A percentile compares a stretch with the other conserved stretches of the same genome.
Conservation (phyloP, 306 rosid genomes). For the Prunus salicina region DNA sequence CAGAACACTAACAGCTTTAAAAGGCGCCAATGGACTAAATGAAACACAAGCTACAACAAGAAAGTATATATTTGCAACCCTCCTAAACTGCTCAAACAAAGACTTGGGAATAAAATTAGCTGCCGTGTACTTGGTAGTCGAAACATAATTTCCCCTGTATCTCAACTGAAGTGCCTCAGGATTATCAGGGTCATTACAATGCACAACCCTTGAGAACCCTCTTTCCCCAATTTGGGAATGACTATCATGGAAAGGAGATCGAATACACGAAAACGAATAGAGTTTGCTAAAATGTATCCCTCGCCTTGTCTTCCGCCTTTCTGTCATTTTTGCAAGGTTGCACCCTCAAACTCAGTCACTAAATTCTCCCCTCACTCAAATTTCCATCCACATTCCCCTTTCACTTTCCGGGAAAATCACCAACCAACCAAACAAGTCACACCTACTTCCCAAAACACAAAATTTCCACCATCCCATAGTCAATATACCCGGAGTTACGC, state of each 20-base stretch:
- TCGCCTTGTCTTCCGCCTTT: slow-evolving; percentile 35
- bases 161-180: slow-evolving; percentile 49
- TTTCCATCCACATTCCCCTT: slow-evolving; percentile 21
- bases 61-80: slow-evolving; percentile 91
- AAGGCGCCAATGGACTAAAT: slow-evolving; percentile 84
- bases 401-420: slow-evolving; percentile 25
- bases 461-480: neutral
- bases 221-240: slow-evolving; percentile 66
- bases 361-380: slow-evolving; percentile 4
- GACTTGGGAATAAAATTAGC: slow-evolving; percentile 77
- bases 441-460: slow-evolving; percentile 29
- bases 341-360: neutral
- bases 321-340: slow-evolving; percentile 41
- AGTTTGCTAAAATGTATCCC: slow-evolving; percentile 66
- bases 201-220: slow-evolving; percentile 69
- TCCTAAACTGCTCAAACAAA: slow-evolving; percentile 83
- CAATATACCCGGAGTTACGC: neutral
- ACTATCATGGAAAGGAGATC: slow-evolving; percentile 31
- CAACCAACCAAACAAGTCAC: slow-evolving; percentile 22
- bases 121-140: slow-evolving; percentile 74
- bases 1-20: slow-evolving; percentile 54
- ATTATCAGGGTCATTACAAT: slow-evolving; percentile 62
- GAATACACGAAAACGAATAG: slow-evolving; percentile 60
- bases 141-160: slow-evolving; percentile 71
- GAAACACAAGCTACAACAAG: slow-evolving; percentile 81